Evolutionary conservation across 495 filamentous ascomycete species (phyloP).

Genomic region (Terfezia claveryi): DNA sequence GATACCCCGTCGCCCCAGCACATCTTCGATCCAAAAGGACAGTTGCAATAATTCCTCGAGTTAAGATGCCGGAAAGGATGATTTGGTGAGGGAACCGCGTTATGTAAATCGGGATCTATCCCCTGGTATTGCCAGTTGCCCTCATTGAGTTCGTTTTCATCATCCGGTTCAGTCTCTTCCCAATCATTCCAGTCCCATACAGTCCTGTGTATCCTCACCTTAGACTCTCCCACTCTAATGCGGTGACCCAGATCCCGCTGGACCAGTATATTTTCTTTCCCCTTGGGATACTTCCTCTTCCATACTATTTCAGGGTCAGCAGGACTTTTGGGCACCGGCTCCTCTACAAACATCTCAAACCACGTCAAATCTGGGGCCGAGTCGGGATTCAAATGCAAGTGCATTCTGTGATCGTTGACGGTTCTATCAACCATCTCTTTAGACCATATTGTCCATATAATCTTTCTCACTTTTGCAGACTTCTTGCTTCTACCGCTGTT

Average conservation of each 20-base stretch:
- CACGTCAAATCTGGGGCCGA: not conserved
- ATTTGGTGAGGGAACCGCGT: no score
- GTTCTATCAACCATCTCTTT: not conserved
- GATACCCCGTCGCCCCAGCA: not conserved
- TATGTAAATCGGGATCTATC: no score
- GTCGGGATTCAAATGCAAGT: not conserved
- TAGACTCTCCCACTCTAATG: not conserved
- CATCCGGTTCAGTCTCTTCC: not conserved
- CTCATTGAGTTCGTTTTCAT: not conserved
- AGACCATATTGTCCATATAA: not conserved
- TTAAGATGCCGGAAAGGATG: not conserved
- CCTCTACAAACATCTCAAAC: not conserved
- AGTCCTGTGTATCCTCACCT: not conserved
- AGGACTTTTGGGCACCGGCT: not conserved
- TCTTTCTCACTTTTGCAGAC: not conserved
- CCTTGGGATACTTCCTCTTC: not conserved
- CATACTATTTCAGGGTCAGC: not conserved
- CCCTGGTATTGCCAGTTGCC: not conserved
- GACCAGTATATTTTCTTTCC: not conserved
- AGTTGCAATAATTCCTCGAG: not conserved
- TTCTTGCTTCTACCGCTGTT: not conserved
- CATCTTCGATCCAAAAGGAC: not conserved
- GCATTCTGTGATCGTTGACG: not conserved
- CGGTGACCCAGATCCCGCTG: not conserved
- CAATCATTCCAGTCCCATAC: not conserved